Conservation (phyloP, 129 eudicot genomes). For the Helianthus annuus region DNA sequence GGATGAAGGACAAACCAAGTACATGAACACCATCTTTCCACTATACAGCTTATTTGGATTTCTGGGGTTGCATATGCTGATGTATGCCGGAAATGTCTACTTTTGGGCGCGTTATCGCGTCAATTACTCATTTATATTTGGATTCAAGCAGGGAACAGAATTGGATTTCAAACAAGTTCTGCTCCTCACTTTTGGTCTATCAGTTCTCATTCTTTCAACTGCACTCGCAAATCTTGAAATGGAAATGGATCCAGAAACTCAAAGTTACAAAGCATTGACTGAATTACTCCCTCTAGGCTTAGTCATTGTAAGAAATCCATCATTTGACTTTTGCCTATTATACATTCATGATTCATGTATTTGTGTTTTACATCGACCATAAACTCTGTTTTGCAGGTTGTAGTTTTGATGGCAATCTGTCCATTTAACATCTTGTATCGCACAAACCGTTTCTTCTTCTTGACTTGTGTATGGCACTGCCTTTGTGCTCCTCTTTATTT, state of each 20-base stretch:
- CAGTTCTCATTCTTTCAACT: slow-evolving; percentile 57
- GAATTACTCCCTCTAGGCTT: slow-evolving; percentile 64
- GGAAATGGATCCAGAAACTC: slow-evolving; percentile 51
- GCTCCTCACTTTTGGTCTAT: slow-evolving; percentile 59
- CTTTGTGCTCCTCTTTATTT: slow-evolving; percentile 13
- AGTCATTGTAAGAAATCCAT: slow-evolving; percentile 43
- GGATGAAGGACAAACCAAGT: slow-evolving; percentile 34
- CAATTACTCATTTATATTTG: slow-evolving; percentile 56
- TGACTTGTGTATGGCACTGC: slow-evolving; percentile 27
- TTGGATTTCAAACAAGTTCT: slow-evolving; percentile 56
- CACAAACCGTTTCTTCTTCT: slow-evolving; percentile 54
- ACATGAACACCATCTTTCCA: slow-evolving; percentile 73
- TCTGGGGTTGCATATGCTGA: slow-evolving; percentile 47
- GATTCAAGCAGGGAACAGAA: slow-evolving; percentile 53
- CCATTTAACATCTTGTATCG: slow-evolving; percentile 71
- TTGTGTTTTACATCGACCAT: not conserved
- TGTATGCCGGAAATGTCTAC: slow-evolving; percentile 45
- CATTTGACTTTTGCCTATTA: not conserved
- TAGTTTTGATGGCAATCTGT: slow-evolving; percentile 49
- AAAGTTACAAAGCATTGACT: slow-evolving; percentile 31
- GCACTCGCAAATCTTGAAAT: slow-evolving; percentile 55
- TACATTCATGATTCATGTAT: not conserved
- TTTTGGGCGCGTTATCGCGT: slow-evolving; percentile 49
- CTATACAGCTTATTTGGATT: slow-evolving; percentile 63
- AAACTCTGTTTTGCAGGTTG: slow-evolving; percentile 37